Conservation (phyloP, 2,329 filamentous ascomycete species). For the Ophiostoma ulmi region DNA sequence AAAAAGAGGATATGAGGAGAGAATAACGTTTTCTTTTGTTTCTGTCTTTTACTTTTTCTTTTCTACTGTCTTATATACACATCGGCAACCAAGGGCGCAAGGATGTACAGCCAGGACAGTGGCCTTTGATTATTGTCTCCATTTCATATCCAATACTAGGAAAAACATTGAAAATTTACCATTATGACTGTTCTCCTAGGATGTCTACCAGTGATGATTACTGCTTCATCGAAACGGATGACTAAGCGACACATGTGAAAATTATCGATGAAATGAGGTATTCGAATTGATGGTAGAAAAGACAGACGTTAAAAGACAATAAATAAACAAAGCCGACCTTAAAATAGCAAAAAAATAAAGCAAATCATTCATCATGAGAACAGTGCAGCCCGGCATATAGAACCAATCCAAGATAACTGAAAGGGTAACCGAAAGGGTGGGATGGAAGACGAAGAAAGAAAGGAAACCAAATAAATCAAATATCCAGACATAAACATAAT, state of each 20-base stretch:
- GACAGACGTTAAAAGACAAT: neutral
- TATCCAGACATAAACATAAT: conserved; percentile 12
- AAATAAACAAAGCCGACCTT: neutral
- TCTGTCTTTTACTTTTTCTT: neutral
- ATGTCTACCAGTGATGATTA: neutral
- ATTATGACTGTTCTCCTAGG: neutral
- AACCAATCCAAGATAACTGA: neutral
- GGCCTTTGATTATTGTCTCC: neutral
- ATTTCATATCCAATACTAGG: conserved; percentile 8
- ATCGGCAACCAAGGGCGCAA: conserved; percentile 13
- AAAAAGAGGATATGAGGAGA: neutral
- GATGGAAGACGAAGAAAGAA: neutral
- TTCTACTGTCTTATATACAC: conserved; percentile 19
- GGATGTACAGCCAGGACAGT: neutral
- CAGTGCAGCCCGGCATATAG: neutral
- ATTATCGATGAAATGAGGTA: neutral
- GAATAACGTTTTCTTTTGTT: neutral
- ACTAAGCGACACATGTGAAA: neutral
- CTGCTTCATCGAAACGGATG: neutral
- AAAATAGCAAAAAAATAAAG: neutral
- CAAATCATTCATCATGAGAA: neutral
- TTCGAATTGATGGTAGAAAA: no score
- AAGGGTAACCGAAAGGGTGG: neutral
- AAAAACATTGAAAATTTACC: neutral
- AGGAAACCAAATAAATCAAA: neutral